Evolutionary conservation across 2,329 filamentous ascomycete genomes (phyloP), one percentile per base, ranked within the genome.

Genomic region (Xylariaceae sp.): DNA sequence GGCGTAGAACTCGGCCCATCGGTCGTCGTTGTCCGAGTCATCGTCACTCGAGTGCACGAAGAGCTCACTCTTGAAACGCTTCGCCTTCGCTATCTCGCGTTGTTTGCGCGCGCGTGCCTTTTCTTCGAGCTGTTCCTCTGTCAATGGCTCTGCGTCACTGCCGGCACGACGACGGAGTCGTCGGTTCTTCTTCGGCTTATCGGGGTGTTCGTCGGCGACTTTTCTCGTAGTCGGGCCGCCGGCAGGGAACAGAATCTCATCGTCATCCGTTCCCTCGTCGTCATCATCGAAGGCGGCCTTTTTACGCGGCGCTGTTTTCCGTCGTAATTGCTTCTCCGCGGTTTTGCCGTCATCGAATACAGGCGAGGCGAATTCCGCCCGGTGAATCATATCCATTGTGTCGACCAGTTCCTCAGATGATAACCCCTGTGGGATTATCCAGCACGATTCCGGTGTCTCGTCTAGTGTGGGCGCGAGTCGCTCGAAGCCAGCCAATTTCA

Each of bases 31-130:
- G 65, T 96, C 90, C n/a, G 81, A 86, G 62, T 96, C 91, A 51
- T 97, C 94, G 67, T 97, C 94, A 62, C 87, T 90, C 39, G 86
- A 85, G 55, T 87, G 82, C 49, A 99, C 87, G 64, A 85, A 92
- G 40, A 92, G 72, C 29, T 86, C 85, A 64, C 88, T 95, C 76
- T 96, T 97, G 73, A 94, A 87, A 67, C 87, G 88, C 34, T 77
- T 76, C 47, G 84, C 79, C 71, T 91, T 91, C 65, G 91, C 89
- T n/a, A 81, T 74, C 61, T 95, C 85, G 61, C 82, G 86, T 50
- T 85, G 77, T 51, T 82, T 79, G 39, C 86, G 78, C 52, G 77
- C 80, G 9, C 79, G 77, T 9, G 84, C 83, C 53, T 80, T 80
- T 60, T 82, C 83, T 34, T 85, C 81, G 4, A 88, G 79, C 43